Evolutionary conservation across 2,329 filamentous ascomycete genomes (phyloP).

Genomic region (Alternaria atra): DNA sequence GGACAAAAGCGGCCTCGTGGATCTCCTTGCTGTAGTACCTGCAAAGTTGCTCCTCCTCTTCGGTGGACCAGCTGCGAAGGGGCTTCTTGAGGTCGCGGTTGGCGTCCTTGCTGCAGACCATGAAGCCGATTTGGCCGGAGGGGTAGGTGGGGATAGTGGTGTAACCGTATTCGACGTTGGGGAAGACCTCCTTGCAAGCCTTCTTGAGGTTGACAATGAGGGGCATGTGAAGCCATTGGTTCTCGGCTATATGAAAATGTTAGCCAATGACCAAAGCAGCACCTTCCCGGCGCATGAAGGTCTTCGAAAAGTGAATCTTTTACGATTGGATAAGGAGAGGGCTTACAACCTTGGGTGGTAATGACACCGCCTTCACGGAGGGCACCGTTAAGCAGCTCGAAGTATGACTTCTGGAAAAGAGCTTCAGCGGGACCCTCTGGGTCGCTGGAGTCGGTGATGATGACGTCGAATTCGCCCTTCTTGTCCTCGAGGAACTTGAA

Average conservation of each 20-base stretch:
- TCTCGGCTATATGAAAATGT: conserved; percentile 75
- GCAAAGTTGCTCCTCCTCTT: conserved; percentile 93
- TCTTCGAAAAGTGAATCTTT: conserved; percentile 22
- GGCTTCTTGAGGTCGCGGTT: conserved; percentile 85
- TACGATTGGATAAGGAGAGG: conserved; percentile 61
- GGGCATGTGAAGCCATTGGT: conserved; percentile 97
- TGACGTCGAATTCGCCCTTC: conserved; percentile 98
- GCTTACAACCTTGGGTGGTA: conserved; percentile 99
- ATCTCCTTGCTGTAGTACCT: conserved; percentile 98
- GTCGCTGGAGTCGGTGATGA: conserved; percentile 98
- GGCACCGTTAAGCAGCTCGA: conserved; percentile 89
- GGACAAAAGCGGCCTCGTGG: conserved; percentile 90
- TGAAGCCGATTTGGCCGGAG: conserved; percentile 99
- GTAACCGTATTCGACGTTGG: conserved; percentile 97
- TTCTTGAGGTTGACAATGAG: conserved; percentile 96
- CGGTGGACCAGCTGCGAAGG: conserved; percentile 78
- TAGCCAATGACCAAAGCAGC: conserved; percentile 31
- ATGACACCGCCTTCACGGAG: conserved; percentile 96
- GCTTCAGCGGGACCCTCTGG: conserved; percentile 95
- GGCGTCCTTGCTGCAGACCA: conserved; percentile 98
- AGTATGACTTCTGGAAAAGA: conserved; percentile 99
- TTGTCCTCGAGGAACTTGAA: conserved; percentile 98
- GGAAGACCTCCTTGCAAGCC: conserved; percentile 96
- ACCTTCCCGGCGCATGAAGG: conserved; percentile 26
- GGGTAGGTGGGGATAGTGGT: conserved; percentile 99